phyloP scores from a whole-genome alignment of 2,329 filamentous ascomycete species.

The Aspergillus neotritici region DNA sequence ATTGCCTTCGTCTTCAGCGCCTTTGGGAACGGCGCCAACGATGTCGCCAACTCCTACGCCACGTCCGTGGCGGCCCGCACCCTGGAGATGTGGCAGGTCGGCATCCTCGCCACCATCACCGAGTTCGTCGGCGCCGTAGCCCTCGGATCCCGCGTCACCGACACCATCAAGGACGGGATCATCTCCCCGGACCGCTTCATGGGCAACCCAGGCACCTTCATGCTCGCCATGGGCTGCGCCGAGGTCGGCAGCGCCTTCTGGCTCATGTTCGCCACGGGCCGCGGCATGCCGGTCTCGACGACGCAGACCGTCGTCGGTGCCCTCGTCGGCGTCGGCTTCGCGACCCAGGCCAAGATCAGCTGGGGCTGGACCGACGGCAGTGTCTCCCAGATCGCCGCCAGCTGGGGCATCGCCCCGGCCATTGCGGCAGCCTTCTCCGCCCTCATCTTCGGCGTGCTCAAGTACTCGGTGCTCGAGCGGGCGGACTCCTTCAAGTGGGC shows the following conservation, averaged over 20 bases:
- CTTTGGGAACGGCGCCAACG: conserved; percentile 31
- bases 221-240: conserved; percentile 36
- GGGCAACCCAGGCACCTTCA: conserved; percentile 30
- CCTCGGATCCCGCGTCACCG: conserved; percentile 44
- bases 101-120: conserved; percentile 45
- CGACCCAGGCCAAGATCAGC: conserved; percentile 16
- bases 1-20: conserved; percentile 26
- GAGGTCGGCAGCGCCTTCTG: conserved; percentile 34
- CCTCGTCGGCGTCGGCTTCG: conserved; percentile 27
- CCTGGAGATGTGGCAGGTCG: conserved; percentile 49
- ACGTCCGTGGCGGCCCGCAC: conserved; percentile 49
- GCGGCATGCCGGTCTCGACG: conserved; percentile 40
- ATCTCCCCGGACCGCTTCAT: conserved; percentile 36
- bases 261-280: conserved; percentile 31
- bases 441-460: conserved; percentile 46
- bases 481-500: conserved; percentile 46
- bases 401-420: conserved; percentile 46
- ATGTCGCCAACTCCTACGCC: conserved; percentile 53
- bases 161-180: conserved; percentile 42
- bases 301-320: conserved; percentile 39
- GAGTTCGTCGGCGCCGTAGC: conserved; percentile 51
- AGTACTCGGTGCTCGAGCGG: conserved; percentile 47
- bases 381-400: conserved; percentile 45
- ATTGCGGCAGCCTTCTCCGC: conserved; percentile 46
- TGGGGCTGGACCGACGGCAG: conserved; percentile 39